Evolutionary conservation across 345 rosid genomes (phyloP).

Genomic region (Rhizophora apiculata): DNA sequence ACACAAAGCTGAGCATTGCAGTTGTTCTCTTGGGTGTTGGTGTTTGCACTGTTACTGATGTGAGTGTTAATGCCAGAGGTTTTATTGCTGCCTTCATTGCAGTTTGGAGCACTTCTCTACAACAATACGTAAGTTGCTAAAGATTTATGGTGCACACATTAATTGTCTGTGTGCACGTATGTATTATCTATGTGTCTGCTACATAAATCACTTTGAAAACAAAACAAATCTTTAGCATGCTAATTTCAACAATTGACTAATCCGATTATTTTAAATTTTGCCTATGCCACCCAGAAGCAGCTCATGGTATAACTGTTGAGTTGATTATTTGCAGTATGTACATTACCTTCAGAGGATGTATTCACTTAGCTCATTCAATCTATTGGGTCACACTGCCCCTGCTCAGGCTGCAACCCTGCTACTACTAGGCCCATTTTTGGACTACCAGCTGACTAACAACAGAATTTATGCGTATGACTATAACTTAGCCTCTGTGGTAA

Average conservation of each 20-base stretch:
- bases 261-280: background rate
- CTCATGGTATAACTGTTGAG: background rate
- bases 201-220: background rate
- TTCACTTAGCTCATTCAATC: slow-evolving; percentile 73
- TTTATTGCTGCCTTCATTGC: slow-evolving; percentile 84
- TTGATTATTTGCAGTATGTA: slow-evolving; percentile 60
- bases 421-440: slow-evolving; percentile 78
- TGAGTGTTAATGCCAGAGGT: slow-evolving; percentile 89
- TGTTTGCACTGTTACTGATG: slow-evolving; percentile 98
- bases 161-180: background rate
- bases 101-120: slow-evolving; percentile 97
- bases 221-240: background rate
- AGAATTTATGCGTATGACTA: slow-evolving; percentile 66
- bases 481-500: slow-evolving; percentile 54
- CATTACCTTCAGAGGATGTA: slow-evolving; percentile 85
- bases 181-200: background rate
- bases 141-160: background rate
- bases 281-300: background rate
- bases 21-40: slow-evolving; percentile 94
- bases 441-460: slow-evolving; percentile 71
- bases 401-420: slow-evolving; percentile 83
- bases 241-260: background rate
- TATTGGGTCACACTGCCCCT: slow-evolving; percentile 92
- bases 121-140: slow-evolving; percentile 77
- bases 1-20: slow-evolving; percentile 90